phyloP scores from a whole-genome alignment of 2,329 filamentous ascomycete species.

The Colletotrichum orchidophilum region DNA sequence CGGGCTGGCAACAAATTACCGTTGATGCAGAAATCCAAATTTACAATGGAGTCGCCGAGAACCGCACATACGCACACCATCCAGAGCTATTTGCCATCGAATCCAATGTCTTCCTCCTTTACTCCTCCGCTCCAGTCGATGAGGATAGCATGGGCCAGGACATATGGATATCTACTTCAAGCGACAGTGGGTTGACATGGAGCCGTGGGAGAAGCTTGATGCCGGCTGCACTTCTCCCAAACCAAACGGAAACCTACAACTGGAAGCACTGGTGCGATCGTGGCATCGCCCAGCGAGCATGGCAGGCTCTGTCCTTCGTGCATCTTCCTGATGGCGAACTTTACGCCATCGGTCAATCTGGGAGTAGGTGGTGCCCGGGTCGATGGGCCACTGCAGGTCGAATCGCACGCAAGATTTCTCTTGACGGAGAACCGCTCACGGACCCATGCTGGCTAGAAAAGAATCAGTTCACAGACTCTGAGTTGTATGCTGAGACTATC shows the following conservation, averaged over 20 bases:
- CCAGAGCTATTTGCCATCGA: conserved; percentile 37
- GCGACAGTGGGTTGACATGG: conserved; percentile 37
- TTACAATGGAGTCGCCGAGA: conserved; percentile 36
- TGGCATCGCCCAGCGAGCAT: conserved; percentile 36
- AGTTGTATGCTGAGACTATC: conserved; percentile 34
- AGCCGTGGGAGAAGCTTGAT: conserved; percentile 31
- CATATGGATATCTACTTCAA: conserved; percentile 36
- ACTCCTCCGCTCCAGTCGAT: conserved; percentile 38
- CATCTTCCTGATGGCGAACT: conserved; percentile 25
- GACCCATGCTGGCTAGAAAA: conserved; percentile 38
- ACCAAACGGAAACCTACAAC: conserved; percentile 37
- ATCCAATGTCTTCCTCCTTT: conserved; percentile 34
- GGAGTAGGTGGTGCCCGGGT: conserved; percentile 29
- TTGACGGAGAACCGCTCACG: conserved; percentile 29
- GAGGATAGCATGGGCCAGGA: conserved; percentile 41
- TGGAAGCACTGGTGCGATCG: conserved; percentile 39
- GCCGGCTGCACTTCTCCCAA: conserved; percentile 38
- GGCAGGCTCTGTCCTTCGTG: conserved; percentile 33
- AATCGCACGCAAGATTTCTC: conserved; percentile 31
- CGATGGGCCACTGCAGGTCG: conserved; percentile 33
- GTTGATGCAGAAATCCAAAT: conserved; percentile 36
- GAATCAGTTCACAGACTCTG: conserved; percentile 33
- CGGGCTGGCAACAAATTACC: conserved; percentile 39
- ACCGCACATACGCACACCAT: conserved; percentile 39
- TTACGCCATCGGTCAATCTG: conserved; percentile 36